Evolutionary conservation across 768 basidiomycete genomes (phyloP), one percentile per base, ranked within the genome.

Genomic region (Leucocoprinus birnbaumii): DNA sequence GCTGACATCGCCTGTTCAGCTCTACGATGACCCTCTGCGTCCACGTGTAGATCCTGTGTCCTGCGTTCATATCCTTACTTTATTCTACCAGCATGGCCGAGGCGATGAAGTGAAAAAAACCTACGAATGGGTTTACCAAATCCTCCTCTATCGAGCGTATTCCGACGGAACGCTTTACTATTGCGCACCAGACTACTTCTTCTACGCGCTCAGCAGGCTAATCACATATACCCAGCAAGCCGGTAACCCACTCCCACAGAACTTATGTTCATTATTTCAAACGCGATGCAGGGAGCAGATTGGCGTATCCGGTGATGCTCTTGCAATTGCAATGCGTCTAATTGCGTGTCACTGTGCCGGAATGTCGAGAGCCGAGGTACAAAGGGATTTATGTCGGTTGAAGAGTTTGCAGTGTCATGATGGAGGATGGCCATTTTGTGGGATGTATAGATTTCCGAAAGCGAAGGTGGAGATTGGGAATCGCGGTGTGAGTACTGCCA

Each of bases 311-410:
- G 80, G 78, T 19, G 80, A 81, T 59, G 71, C 82, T 1, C 65
- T 83, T n/a, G 79, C 80, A 3, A 73, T 84, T 1, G 77, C 80
- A 0, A 80, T 82, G 79, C 80, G 83, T 0, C 69, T 85, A 43
- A 56, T 80, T n/a, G 75, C 74, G 1, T 76, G 77, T 35, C 63
- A 70, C 1, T 67, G 63, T 11, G 67, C 78, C 10, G 79, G 74
- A 4, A 48, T 82, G 14, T 16, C 11, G 13, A 11, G 5, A 31
- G 4, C 9, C 6, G 60, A 62, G 24, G 68, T 79, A 59, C 68
- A 75, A 14, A 64, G 73, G 2, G 83, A 84, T 62, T 57, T 80
- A 8, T 66, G 71, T 7, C 61, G 66, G n/a, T 71, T 85, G 4
- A 69, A 79, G 2, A 63, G 71, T 3, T 61, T 80, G 55, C 83